A percentile compares a stretch with the other conserved stretches of the same genome.
These are phyloP conservation scores for Austropuccinia psidii DNA, from an alignment of 1,284 basidiomycete species.

Conservation along the genomic window DNA sequence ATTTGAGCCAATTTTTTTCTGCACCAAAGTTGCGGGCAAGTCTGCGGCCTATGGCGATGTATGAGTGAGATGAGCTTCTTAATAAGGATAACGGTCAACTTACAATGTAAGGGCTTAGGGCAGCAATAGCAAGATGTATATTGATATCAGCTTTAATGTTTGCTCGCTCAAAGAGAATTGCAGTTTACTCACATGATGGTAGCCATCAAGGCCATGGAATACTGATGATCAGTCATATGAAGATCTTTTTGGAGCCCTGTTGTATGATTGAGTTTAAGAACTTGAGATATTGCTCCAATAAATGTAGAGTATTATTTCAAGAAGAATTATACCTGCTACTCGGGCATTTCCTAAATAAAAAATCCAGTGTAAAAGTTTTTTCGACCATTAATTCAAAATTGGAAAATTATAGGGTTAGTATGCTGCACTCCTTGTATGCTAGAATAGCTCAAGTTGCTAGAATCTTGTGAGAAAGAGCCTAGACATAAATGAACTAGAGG, in stretches of 20 bases:
- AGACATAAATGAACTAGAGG: no score
- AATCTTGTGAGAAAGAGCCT: no score
- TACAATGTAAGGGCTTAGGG: constrained; percentile 29
- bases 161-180: background rate
- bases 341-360: constrained; percentile 28
- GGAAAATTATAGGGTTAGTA: no score
- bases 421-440: no score
- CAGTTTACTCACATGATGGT: constrained; percentile 25
- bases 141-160: background rate
- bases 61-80: background rate
- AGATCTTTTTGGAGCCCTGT: constrained; percentile 12
- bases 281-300: background rate
- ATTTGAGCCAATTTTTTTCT: constrained; percentile 38
- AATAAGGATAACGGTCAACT: background rate
- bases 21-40: constrained; percentile 40
- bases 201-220: constrained; percentile 27
- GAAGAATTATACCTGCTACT: constrained; percentile 7
- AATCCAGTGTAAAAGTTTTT: no score
- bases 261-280: no score
- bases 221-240: constrained; percentile 17
- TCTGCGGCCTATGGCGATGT: constrained; percentile 20
- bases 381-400: no score
- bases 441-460: no score
- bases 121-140: background rate
- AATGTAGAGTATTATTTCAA: background rate